A percentile compares a stretch with the other conserved stretches of the same genome.
Evolutionary conservation across 2,329 filamentous ascomycete genomes (phyloP).

Genomic region (Fusarium sp.): DNA sequence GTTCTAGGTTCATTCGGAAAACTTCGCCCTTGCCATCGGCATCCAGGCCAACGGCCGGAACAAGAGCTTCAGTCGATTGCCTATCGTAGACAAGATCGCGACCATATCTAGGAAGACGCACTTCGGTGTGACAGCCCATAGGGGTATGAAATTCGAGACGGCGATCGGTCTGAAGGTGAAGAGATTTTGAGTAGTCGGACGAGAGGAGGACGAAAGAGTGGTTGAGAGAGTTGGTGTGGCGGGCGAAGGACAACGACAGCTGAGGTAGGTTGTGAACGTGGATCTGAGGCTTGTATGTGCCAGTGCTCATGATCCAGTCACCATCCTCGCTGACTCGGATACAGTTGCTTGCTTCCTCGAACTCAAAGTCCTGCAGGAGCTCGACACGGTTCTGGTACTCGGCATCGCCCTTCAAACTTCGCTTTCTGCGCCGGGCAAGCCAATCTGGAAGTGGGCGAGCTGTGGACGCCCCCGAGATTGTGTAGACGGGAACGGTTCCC

Average conservation of each 20-base stretch:
- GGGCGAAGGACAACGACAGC: conserved; percentile 90
- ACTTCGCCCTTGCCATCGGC: conserved; percentile 89
- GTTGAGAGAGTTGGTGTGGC: conserved; percentile 93
- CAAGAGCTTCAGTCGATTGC: conserved; percentile 83
- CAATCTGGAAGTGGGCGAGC: conserved; percentile 93
- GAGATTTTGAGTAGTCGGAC: conserved; percentile 90
- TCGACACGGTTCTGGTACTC: conserved; percentile 96
- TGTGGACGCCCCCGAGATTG: conserved; percentile 90
- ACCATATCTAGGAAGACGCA: conserved; percentile 92
- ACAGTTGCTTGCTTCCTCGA: conserved; percentile 93
- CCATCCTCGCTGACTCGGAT: conserved; percentile 94
- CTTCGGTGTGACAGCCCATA: conserved; percentile 86
- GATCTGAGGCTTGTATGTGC: conserved; percentile 76
- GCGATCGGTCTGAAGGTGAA: conserved; percentile 93
- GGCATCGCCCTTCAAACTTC: conserved; percentile 89
- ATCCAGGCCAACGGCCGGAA: conserved; percentile 90
- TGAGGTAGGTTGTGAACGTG: conserved; percentile 96
- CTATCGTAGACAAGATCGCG: conserved; percentile 89
- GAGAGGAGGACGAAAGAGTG: conserved; percentile 91
- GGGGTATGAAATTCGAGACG: conserved; percentile 94
- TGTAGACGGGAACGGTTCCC: conserved; percentile 90
- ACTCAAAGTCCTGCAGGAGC: conserved; percentile 96
- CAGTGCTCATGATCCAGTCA: conserved; percentile 96
- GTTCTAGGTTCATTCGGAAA: conserved; percentile 90
- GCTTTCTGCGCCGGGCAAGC: conserved; percentile 90